A percentile compares a stretch with the other conserved stretches of the same genome.
These are phyloP conservation scores for Diaporthe ilicicola DNA, from an alignment of 2,329 filamentous ascomycete species.

Conservation along the genomic window DNA sequence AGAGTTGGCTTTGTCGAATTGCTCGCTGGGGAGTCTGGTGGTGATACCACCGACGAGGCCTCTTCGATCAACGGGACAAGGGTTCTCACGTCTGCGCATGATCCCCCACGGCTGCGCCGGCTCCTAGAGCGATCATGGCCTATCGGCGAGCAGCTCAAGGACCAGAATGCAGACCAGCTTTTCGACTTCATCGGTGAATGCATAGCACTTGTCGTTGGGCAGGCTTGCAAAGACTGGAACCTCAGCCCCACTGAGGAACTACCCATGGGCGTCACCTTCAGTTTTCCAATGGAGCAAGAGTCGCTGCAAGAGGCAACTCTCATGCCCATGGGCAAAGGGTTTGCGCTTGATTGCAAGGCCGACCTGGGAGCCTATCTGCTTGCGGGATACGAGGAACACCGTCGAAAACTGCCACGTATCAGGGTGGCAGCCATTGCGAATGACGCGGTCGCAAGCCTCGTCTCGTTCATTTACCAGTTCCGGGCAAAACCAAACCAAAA, in stretches of 20 bases:
- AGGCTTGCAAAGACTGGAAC: conserved; percentile 57
- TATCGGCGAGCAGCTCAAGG: conserved; percentile 77
- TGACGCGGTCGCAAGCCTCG: conserved; percentile 81
- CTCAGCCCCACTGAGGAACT: conserved; percentile 56
- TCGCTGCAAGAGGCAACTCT: conserved; percentile 69
- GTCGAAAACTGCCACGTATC: conserved; percentile 66
- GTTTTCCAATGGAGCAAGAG: conserved; percentile 74
- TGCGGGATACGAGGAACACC: conserved; percentile 65
- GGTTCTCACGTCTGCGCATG: neutral
- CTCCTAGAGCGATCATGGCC: conserved; percentile 77
- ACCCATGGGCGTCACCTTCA: conserved; percentile 75
- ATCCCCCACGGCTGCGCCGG: conserved; percentile 53
- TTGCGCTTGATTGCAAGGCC: conserved; percentile 67
- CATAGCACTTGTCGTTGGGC: conserved; percentile 75
- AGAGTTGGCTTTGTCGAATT: conserved; percentile 74
- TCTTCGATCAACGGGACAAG: conserved; percentile 8
- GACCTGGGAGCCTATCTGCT: conserved; percentile 68
- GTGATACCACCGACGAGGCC: neutral
- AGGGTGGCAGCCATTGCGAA: conserved; percentile 81
- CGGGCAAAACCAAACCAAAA: conserved; percentile 68
- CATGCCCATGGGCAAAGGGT: conserved; percentile 77
- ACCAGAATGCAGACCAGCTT: conserved; percentile 76
- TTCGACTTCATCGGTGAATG: conserved; percentile 85
- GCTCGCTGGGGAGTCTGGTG: conserved; percentile 45
- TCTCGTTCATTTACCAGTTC: conserved; percentile 78